Base-by-base conservation (phyloP, 352 stramenopile genomes). In the Pythium myriotylum region DNA sequence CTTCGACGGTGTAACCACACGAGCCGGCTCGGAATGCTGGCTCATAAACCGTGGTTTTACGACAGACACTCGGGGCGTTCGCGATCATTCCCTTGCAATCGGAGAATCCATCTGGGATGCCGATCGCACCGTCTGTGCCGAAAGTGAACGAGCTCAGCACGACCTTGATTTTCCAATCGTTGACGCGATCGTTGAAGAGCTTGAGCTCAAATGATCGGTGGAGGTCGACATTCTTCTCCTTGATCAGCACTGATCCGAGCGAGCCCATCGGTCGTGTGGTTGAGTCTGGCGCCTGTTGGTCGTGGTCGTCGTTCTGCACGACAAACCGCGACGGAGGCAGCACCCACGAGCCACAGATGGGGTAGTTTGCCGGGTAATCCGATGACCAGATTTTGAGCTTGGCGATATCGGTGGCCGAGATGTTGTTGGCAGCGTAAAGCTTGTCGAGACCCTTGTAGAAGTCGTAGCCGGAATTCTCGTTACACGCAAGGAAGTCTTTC, bases 361-460 rank as follows among this genome's bases (percentile, higher is more conserved):
- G 79, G 54, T 78, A 73, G 12, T 77, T 56, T 32, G 73, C 81
- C 9, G 83, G 83, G 68, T 92, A 91, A 32, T 88, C 83, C 0
- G 68, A 84, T 35, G 79, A 88, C 83, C 79, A 92, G 53, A 90
- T 84, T 68, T 92, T 92, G 54, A 92, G 70, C 52, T 92, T 92
- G 22, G 54, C 46, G 9, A 92, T 79, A 49, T 92, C 83, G 0
- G 42, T 73, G 13, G 65, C 37, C 17, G 76, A 80, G 55, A 89
- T 70, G 9, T 79, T 81, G 10, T 70, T 73, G 2, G 74, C 66
- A 6, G 58, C 26, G 52, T 80, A 88, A 32, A 70, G 59, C 3
- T 62, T 45, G 32, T 90, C 81, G 16, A 92, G 65, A 0, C 70
- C 79, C 23, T 68, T 73, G 65, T 87, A 86, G 42, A 86, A 92